Evolutionary conservation across 1,139 yeast genomes (phyloP).

Genomic region (Scheffersomyces quercinus): DNA sequence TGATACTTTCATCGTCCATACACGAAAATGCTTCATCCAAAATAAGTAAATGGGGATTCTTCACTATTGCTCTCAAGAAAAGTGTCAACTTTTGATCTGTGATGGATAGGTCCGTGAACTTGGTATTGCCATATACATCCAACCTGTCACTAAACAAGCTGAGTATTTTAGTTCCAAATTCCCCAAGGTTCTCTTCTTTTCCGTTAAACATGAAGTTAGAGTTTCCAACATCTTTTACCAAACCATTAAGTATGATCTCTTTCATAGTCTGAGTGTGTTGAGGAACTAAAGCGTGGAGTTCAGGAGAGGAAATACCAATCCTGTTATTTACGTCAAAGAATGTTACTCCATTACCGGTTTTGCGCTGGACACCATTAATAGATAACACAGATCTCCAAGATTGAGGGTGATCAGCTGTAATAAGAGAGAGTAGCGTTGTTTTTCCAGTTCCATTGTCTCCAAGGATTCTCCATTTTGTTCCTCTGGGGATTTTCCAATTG

Average conservation of each 20-base stretch:
- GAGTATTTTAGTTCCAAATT: constrained; percentile 19
- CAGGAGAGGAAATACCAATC: constrained; percentile 93
- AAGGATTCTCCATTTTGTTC: constrained; percentile 84
- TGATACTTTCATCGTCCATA: constrained; percentile 65
- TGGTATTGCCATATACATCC: constrained; percentile 28
- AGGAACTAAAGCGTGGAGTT: constrained; percentile 83
- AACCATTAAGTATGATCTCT: constrained; percentile 74
- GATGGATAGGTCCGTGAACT: constrained; percentile 56
- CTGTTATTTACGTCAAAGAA: constrained; percentile 75
- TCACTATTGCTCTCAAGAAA: constrained; percentile 73
- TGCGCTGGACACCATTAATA: constrained; percentile 66
- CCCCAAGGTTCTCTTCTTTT: constrained; percentile 6
- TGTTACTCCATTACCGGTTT: constrained; percentile 66
- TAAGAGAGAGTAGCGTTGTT: constrained; percentile 76
- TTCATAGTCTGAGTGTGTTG: constrained; percentile 46
- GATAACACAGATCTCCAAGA: constrained; percentile 78
- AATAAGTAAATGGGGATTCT: constrained; percentile 73
- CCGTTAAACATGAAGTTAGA: constrained; percentile 37
- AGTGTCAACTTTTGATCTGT: constrained; percentile 80
- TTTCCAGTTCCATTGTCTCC: constrained; percentile 95
- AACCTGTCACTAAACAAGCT: constrained; percentile 28
- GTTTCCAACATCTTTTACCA: constrained; percentile 58
- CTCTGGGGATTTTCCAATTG: constrained; percentile 64
- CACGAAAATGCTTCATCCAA: constrained; percentile 94
- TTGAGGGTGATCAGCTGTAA: constrained; percentile 96